A percentile compares a stretch with the other conserved stretches of the same genome.
These are phyloP conservation scores for Otatea glauca DNA, from an alignment of 176 grass and related monocot species.

Conservation along the genomic window DNA sequence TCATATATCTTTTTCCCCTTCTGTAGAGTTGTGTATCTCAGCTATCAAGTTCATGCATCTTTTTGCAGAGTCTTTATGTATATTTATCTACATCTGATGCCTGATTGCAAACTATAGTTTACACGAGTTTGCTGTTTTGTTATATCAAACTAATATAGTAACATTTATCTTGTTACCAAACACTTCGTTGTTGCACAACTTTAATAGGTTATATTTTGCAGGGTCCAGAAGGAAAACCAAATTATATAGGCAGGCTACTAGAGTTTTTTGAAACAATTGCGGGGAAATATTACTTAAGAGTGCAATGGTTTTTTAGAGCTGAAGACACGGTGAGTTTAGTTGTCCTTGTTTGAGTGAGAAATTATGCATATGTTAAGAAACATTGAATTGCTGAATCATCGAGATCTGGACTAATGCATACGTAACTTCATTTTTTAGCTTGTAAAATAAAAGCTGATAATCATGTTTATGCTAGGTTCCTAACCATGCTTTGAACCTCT, in stretches of 20 bases:
- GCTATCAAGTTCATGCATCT: constrained; percentile 36
- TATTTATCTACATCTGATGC: constrained; percentile 34
- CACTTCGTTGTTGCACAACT: constrained; percentile 19
- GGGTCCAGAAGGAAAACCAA: constrained; percentile 68
- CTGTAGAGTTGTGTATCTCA: constrained; percentile 11
- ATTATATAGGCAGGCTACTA: constrained; percentile 85
- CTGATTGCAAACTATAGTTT: constrained; percentile 32
- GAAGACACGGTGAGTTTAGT: constrained; percentile 83
- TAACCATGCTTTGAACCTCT: constrained; percentile 45
- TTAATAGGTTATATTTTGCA: constrained; percentile 49
- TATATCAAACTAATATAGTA: constrained; percentile 28
- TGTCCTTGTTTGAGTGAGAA: constrained; percentile 22
- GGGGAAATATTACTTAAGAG: constrained; percentile 64
- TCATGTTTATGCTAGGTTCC: constrained; percentile 17
- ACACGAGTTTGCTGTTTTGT: constrained; percentile 11
- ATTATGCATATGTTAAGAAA: constrained; percentile 17
- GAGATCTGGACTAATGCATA: neutral
- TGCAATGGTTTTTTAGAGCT: constrained; percentile 94
- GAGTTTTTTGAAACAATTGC: constrained; percentile 86
- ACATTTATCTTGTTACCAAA: constrained; percentile 43
- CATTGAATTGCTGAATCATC: neutral
- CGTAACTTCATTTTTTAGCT: constrained; percentile 16
- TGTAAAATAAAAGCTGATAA: constrained; percentile 29
- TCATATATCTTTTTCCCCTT: neutral
- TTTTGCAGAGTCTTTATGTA: constrained; percentile 11